These are phyloP conservation scores for Venturia asperata DNA, from an alignment of 2,329 filamentous ascomycete species.

Conservation along the genomic window DNA sequence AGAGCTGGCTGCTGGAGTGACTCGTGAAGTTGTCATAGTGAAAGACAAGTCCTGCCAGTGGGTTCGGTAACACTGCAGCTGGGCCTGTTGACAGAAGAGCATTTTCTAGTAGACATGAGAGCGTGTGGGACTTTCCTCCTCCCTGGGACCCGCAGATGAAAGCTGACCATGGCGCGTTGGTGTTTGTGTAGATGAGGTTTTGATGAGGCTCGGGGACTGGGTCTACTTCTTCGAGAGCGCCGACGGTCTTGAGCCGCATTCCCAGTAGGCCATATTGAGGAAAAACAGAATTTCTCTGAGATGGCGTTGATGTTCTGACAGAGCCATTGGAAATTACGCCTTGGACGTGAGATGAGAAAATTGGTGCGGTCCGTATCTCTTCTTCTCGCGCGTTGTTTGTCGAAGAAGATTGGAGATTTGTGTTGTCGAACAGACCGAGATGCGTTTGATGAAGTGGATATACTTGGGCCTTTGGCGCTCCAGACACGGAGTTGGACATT, in stretches of 20 bases:
- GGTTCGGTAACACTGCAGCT: slow-evolving; percentile 41
- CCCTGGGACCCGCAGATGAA: slow-evolving; percentile 60
- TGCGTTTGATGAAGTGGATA: neutral
- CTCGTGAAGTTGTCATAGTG: slow-evolving; percentile 48
- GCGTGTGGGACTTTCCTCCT: slow-evolving; percentile 54
- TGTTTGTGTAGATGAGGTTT: slow-evolving; percentile 43
- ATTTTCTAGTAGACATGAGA: slow-evolving; percentile 54
- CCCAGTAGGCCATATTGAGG: slow-evolving; percentile 10
- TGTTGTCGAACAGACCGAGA: slow-evolving; percentile 3
- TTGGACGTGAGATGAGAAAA: slow-evolving; percentile 6
- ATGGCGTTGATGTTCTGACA: neutral
- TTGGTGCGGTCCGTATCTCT: neutral
- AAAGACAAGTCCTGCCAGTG: slow-evolving; percentile 53
- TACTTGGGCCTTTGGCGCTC: neutral
- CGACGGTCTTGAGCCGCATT: slow-evolving; percentile 1
- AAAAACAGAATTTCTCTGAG: neutral
- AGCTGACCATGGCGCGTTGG: slow-evolving; percentile 48
- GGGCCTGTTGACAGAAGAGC: slow-evolving; percentile 42
- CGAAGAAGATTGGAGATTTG: neutral
- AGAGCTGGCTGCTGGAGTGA: slow-evolving; percentile 41
- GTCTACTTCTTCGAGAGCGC: neutral
- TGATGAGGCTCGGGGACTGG: slow-evolving; percentile 4
- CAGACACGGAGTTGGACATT: neutral
- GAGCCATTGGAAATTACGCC: neutral
- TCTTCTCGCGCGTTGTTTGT: slow-evolving; percentile 1